Evolutionary conservation across 106 monocot genomes (phyloP).

Genomic region (Apostasia shenzhenica): DNA sequence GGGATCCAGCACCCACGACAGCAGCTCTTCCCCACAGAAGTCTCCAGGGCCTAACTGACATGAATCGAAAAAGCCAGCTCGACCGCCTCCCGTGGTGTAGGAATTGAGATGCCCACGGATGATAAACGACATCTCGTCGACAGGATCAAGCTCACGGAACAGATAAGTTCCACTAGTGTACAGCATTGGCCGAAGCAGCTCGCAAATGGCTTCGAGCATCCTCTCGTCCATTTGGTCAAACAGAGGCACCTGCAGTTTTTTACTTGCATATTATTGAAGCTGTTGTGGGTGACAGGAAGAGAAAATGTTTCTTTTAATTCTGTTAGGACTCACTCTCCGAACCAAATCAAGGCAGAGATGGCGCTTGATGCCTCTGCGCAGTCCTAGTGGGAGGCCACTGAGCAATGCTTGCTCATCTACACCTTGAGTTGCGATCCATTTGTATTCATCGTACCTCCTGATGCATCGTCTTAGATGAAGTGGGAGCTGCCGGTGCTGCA

Average conservation of each 20-base stretch:
- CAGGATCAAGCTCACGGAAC: slow-evolving; percentile 70
- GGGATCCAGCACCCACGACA: slow-evolving; percentile 83
- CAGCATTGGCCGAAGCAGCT: slow-evolving; percentile 61
- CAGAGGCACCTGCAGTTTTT: slow-evolving; percentile 50
- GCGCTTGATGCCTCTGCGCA: slow-evolving; percentile 79
- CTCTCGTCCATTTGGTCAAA: slow-evolving; percentile 88
- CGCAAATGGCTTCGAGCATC: slow-evolving; percentile 84
- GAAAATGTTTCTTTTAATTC: not conserved
- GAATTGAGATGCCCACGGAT: slow-evolving; percentile 78
- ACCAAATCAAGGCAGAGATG: slow-evolving; percentile 84
- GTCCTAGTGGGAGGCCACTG: slow-evolving; percentile 51
- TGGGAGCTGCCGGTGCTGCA: slow-evolving; percentile 58
- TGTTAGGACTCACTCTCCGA: slow-evolving; percentile 31
- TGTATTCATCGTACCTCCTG: slow-evolving; percentile 66
- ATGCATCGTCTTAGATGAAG: slow-evolving; percentile 47
- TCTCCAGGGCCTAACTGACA: slow-evolving; percentile 68
- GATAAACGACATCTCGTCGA: slow-evolving; percentile 75
- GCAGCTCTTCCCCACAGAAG: slow-evolving; percentile 88
- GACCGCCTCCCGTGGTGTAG: slow-evolving; percentile 74
- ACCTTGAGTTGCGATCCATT: slow-evolving; percentile 67
- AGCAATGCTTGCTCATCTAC: slow-evolving; percentile 69
- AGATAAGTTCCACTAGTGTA: slow-evolving; percentile 52
- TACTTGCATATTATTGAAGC: too few species aligned
- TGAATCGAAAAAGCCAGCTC: slow-evolving; percentile 66
- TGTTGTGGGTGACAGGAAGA: not conserved